Base-by-base conservation (phyloP, 768 basidiomycete species). In the Pleurotus citrinopileatus region DNA sequence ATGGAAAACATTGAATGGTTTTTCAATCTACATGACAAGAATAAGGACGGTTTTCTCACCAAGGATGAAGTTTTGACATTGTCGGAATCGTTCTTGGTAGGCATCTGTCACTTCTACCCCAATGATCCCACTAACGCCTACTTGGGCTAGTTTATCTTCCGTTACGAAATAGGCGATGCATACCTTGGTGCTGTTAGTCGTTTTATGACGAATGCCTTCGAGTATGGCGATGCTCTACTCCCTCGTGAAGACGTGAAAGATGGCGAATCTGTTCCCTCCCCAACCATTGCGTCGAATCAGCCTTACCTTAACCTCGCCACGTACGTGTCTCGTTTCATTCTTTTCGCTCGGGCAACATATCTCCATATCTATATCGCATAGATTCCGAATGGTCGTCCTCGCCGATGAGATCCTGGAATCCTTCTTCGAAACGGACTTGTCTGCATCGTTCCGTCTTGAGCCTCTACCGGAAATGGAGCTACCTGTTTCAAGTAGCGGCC, bases 1-100 rank as follows among this genome's bases (percentile, higher is more conserved):
- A 98, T 98, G 97, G 91, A 94, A 54, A 96, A 92, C 60, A 96
- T 98, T 62, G 92, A 97, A 67, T 99, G 96, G 96, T 96, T 98
- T 73, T 98, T 98, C 72, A 89, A 88, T 61, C 68, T 98, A 45
- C 92, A 96, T 57, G 94, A 95, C 71, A 95, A 95, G 70, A 90
- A 99, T 68, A 93, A 93, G 61, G 97, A 99, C 65, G 95, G 96
- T 1, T 94, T 77, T 67, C 71, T 99, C 57, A 95, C 94, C 2
- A 98, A 96, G 69, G 96, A 98, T 63, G 97, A 99, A 66, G 91
- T 98, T 17, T 70, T 99, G 60, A 96, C 94, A 12, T 72, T 98
- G 25, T 97, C 95, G 0, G 97, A 99, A 69, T 91, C 94, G 3
- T 79, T 99, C 52, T 73, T 99, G 68, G 95, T 95, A 43, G 63